Percentiles rank a stretch among this genome's conserved stretches.
Conservation (phyloP, 371 early-diverging fungal genomes). For the Mucor plumbeus region DNA sequence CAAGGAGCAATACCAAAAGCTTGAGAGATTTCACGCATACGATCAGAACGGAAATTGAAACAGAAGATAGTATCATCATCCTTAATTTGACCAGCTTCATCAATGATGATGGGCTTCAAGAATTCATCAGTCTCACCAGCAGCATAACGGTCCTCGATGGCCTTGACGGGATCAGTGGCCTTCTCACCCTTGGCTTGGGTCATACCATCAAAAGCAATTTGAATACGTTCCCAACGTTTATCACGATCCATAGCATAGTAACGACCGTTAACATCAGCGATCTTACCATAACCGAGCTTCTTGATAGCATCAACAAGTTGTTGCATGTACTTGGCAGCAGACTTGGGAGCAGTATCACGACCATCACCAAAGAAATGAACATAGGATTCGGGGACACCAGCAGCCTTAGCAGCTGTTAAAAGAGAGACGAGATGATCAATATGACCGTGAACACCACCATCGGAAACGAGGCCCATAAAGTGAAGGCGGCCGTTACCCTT, state of each 20-base stretch:
- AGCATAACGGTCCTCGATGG: constrained; percentile 85
- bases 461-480: constrained; percentile 97
- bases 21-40: constrained; percentile 97
- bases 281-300: constrained; percentile 76
- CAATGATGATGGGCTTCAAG: constrained; percentile 95
- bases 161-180: constrained; percentile 68
- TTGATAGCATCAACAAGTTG: constrained; percentile 73
- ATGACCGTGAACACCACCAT: constrained; percentile 99
- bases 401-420: constrained; percentile 84
- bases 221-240: constrained; percentile 98
- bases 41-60: constrained; percentile 98
- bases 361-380: constrained; percentile 99
- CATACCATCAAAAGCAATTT: constrained; percentile 92
- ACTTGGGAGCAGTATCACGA: constrained; percentile 96
- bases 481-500: constrained; percentile 89
- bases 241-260: constrained; percentile 99
- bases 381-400: constrained; percentile 85
- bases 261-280: constrained; percentile 96
- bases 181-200: constrained; percentile 85
- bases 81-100: constrained; percentile 76
- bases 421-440: constrained; percentile 91
- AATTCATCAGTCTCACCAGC: constrained; percentile 96
- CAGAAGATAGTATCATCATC: constrained; percentile 88
- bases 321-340: constrained; percentile 75
- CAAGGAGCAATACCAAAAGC: constrained; percentile 88